Conservation (phyloP, 805 yeast species). For the Yarrowia bubula region DNA sequence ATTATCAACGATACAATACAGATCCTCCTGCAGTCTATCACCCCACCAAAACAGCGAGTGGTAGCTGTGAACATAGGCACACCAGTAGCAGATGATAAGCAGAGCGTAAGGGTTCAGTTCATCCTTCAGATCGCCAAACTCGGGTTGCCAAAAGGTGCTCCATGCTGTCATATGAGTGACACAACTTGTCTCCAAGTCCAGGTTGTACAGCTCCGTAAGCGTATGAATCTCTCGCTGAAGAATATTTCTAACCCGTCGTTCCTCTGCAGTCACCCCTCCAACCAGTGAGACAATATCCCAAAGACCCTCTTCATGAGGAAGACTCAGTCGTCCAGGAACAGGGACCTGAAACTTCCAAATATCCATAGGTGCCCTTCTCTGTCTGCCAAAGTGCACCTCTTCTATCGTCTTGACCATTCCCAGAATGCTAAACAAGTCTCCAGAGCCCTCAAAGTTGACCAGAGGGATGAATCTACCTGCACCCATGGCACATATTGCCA, state of each 20-base stretch:
- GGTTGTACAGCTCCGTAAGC: not conserved
- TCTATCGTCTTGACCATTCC: not conserved
- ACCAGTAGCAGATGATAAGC: not conserved
- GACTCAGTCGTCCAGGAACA: not conserved
- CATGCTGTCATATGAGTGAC: not conserved
- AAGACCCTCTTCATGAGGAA: not conserved
- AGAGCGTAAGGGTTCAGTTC: not conserved
- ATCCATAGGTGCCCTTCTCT: not conserved
- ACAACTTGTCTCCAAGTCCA: not conserved
- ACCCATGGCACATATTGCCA: not conserved
- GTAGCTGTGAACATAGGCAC: not conserved
- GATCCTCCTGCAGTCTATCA: not conserved
- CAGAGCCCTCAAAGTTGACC: not conserved
- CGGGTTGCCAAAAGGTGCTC: not conserved
- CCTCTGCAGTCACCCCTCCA: not conserved
- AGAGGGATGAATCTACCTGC: not conserved
- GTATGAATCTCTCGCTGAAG: not conserved
- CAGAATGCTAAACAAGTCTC: not conserved
- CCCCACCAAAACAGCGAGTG: slow-evolving; percentile 2
- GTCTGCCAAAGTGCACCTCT: not conserved
- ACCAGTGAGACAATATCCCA: not conserved
- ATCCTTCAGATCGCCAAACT: not conserved
- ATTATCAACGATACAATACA: not conserved
- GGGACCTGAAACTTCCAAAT: not conserved
- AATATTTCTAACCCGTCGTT: not conserved